Evolutionary conservation across 768 basidiomycete species (phyloP).

Genomic region (Ramaria sp.): DNA sequence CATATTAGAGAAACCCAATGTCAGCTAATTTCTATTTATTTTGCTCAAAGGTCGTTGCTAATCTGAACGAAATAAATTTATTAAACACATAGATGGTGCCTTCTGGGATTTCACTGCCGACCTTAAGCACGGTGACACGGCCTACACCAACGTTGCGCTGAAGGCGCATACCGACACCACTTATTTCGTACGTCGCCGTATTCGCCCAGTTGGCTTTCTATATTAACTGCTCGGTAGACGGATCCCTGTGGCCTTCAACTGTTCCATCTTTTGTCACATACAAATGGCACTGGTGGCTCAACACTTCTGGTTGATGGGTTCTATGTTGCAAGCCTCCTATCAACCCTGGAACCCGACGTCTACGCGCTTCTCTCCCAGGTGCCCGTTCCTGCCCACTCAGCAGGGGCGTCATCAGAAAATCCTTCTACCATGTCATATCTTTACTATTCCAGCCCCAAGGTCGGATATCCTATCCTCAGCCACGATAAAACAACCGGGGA

Average conservation of each 20-base stretch:
- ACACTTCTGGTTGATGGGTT: constrained; percentile 95
- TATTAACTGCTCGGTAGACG: constrained; percentile 36
- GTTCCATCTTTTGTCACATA: constrained; percentile 85
- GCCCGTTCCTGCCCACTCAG: constrained; percentile 76
- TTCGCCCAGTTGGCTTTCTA: background rate
- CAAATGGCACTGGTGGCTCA: constrained; percentile 72
- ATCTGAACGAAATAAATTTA: background rate
- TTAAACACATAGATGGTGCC: constrained; percentile 54
- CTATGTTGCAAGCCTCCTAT: constrained; percentile 75
- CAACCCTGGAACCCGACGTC: constrained; percentile 56
- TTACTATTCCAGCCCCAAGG: constrained; percentile 45
- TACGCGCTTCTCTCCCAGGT: constrained; percentile 61
- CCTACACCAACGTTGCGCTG: constrained; percentile 83
- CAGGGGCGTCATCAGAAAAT: constrained; percentile 49
- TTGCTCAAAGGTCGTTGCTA: background rate
- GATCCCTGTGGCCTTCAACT: constrained; percentile 94
- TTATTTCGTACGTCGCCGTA: constrained; percentile 46
- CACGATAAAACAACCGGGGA: constrained; percentile 53
- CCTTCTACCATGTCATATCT: constrained; percentile 17
- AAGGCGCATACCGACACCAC: constrained; percentile 76
- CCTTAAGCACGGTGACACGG: constrained; percentile 84
- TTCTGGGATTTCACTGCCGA: constrained; percentile 98
- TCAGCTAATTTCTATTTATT: constrained; percentile 15
- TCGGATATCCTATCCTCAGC: constrained; percentile 60
- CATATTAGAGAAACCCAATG: constrained; percentile 86